Evolutionary conservation across 208 protist genomes (phyloP).

Genomic region (Leishmania tarentolae): DNA sequence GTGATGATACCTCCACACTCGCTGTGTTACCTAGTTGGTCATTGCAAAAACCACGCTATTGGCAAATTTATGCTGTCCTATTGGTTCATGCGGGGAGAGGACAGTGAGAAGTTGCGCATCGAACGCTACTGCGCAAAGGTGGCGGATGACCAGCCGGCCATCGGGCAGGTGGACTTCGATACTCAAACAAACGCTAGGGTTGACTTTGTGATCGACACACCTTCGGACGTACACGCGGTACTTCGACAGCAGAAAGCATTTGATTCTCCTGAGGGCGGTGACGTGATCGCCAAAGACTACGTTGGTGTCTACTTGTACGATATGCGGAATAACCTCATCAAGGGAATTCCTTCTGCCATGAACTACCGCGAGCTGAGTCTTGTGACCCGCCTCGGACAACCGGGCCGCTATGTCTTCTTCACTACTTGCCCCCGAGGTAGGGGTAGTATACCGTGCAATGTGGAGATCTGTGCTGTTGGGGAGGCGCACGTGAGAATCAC

Average conservation of each 20-base stretch:
- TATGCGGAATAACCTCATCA: slow-evolving; percentile 38
- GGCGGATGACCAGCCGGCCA: slow-evolving; percentile 39
- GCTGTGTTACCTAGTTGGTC: slow-evolving; percentile 57
- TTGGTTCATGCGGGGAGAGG: slow-evolving; percentile 38
- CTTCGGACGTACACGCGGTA: slow-evolving; percentile 61
- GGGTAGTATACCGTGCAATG: slow-evolving; percentile 42
- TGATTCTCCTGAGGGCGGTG: slow-evolving; percentile 14
- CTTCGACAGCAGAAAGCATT: slow-evolving; percentile 47
- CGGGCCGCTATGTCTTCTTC: slow-evolving; percentile 47
- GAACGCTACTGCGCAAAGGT: slow-evolving; percentile 39
- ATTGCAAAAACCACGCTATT: slow-evolving; percentile 42
- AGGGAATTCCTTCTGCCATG: slow-evolving; percentile 42
- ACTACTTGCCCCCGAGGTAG: slow-evolving; percentile 48
- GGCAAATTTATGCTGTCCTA: slow-evolving; percentile 70
- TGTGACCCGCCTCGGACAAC: slow-evolving; percentile 32
- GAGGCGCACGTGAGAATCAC: slow-evolving; percentile 59
- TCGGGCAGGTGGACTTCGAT: slow-evolving; percentile 40
- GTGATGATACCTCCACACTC: slow-evolving; percentile 55
- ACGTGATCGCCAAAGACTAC: slow-evolving; percentile 60
- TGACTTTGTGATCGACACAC: slow-evolving; percentile 60
- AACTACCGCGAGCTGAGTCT: slow-evolving; percentile 68
- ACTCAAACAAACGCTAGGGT: slow-evolving; percentile 48
- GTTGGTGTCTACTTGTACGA: slow-evolving; percentile 65
- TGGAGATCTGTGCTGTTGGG: slow-evolving; percentile 56
- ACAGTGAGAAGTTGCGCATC: slow-evolving; percentile 33